Evolutionary conservation across 2,329 filamentous ascomycete genomes (phyloP), one percentile per base, ranked within the genome.

Genomic region (Penicillium brasilianum): DNA sequence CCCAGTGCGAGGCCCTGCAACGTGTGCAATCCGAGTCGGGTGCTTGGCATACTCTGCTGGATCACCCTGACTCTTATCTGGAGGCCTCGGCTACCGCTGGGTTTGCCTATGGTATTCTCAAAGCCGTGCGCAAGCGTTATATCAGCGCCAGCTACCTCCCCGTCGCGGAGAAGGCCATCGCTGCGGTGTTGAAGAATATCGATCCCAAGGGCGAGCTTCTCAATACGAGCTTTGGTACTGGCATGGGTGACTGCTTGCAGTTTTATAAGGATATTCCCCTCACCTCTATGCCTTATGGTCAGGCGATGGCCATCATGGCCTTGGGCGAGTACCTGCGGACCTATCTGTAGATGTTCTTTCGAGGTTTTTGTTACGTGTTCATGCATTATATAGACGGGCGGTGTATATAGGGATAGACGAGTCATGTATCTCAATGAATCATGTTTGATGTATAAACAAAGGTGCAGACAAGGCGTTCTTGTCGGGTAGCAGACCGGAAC

Each of bases 221-320:
- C 51, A 87, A 92, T 71, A 90, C 88, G 1, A 92, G 89, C 66
- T 94, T 93, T 71, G 91, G 91, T 0, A 94, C 91, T 0, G 88
- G 82, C 0, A 93, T 94, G 90, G 91, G 91, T 0, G 82, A 86
- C 65, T 84, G 84, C 59, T 74, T 93, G 71, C 85, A 93, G 77
- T 89, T 92, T 74, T 93, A 94, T 72, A 89, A 90, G 75, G 85
- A 91, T 64, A 93, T 94, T 60, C 84, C 87, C 1, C 77, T 88
- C 63, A 94, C 91, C 2, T 89, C 88, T 68, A 94, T 93, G 91
- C 91, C 90, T 7, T 93, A 93, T 69, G 91, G 91, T 0, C 91
- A 93, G 74, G 89, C 90, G 0, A 93, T 93, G 90, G 90, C 89
- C 0, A 92, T 93, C 64, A 92, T 93, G 88, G 88, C 89, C 0